Base-by-base conservation (phyloP, 352 stramenopile genomes). In the Phytophthora sansomeana region DNA sequence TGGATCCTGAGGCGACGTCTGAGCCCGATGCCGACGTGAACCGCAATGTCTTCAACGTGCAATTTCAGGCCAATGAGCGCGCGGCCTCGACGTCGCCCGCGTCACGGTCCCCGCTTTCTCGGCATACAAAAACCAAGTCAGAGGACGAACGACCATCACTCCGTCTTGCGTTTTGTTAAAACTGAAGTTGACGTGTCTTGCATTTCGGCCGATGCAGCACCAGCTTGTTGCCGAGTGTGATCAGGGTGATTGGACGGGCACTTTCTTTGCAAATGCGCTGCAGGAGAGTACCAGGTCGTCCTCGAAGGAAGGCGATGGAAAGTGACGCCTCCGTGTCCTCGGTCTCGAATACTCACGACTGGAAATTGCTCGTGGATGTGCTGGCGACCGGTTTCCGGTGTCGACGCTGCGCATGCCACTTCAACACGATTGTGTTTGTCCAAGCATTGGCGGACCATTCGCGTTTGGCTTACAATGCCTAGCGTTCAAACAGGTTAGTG, bases 231-330 rank as follows among this genome's bases (percentile, higher is more conserved):
- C 29, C 44, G 21, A n/a, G 24, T 44, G 65, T 73, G 58, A 73
- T 72, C 64, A 55, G 30, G 21, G 26, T 68, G 64, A 72, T 72
- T 72, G 64, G 64, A 72, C 64, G 64, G 53, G 64, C 30, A 48
- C 64, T 67, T 72, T 72, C 44, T 66, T 32, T 53, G 29, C 9
- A 21, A 29, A 39, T 32, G 24, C 21, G 24, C 30, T 63, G 50
- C 49, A 67, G 56, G 55, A 33, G 56, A 71, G 53, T 21, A 51
- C 36, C 21, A 11, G 13, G 16, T 19, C 43, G 43, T 50, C 14
- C 21, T 35, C 24, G 21, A 5, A 13, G 24, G 24, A 51, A 36
- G 24, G 21, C 24, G 43, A 33, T 35, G 21, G 44, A 32, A 24
- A 24, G 44, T 32, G 24, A 52, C 13, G 26, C 28, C 43, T 11